Percentiles rank a stretch among this genome's conserved stretches.
phyloP scores from a whole-genome alignment of 176 grass and related monocot genomes.

The Musa beccarii region DNA sequence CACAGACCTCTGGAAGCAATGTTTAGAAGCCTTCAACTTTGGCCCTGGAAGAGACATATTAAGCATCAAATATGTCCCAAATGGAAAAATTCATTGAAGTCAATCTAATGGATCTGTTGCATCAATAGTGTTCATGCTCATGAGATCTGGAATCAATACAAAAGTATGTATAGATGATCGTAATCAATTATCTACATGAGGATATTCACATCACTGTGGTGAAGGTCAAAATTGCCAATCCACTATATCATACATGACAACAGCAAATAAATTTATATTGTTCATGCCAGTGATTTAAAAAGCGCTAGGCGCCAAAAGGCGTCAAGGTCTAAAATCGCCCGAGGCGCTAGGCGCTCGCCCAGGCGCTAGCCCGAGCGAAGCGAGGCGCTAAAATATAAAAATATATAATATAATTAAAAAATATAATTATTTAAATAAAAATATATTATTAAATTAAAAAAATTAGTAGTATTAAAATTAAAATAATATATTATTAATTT shows the following conservation, averaged over 20 bases:
- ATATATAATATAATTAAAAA: too few relatives aligned
- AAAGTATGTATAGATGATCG: background rate
- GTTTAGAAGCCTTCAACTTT: slow-evolving; percentile 5
- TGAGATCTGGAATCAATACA: background rate
- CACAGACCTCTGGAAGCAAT: slow-evolving; percentile 12
- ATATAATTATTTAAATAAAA: too few relatives aligned
- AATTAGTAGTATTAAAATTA: too few relatives aligned
- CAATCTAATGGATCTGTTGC: background rate
- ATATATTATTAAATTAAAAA: too few relatives aligned
- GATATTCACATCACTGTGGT: background rate
- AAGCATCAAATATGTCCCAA: slow-evolving; percentile 9
- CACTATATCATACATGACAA: background rate
- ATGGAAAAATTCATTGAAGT: background rate
- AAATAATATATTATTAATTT: too few relatives aligned
- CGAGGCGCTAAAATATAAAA: too few relatives aligned
- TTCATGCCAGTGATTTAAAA: too few relatives aligned
- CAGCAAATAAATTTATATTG: background rate
- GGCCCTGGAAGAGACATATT: slow-evolving; percentile 14
- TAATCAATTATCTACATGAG: background rate
- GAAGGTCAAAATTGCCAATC: background rate
- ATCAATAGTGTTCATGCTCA: background rate
- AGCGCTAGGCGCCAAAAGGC: too few relatives aligned
- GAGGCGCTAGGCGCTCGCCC: too few relatives aligned
- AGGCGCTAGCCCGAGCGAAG: too few relatives aligned
- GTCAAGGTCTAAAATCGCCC: too few relatives aligned